These are phyloP conservation scores for Nakaseomyces nivariensis DNA, from an alignment of 1,139 yeast genomes.

Conservation along the genomic window DNA sequence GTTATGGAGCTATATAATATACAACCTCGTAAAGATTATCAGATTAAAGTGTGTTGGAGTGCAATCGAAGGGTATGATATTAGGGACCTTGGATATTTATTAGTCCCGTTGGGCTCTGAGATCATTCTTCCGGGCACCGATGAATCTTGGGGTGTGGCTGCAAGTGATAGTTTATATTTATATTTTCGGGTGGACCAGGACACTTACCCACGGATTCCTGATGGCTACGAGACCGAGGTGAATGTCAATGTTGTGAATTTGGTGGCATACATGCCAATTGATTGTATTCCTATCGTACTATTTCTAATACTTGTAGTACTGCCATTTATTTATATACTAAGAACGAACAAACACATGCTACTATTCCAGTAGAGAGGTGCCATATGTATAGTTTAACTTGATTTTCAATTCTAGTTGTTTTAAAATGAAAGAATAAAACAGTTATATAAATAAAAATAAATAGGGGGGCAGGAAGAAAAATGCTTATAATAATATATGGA, in stretches of 20 bases:
- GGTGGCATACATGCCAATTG: conserved; percentile 21
- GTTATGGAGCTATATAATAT: neutral
- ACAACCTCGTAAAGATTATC: conserved; percentile 5
- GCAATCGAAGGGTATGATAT: conserved; percentile 13
- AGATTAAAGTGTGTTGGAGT: conserved; percentile 15
- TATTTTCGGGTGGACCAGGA: neutral
- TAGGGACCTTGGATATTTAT: conserved; percentile 3
- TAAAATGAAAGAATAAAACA: too few species aligned
- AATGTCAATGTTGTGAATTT: conserved; percentile 16
- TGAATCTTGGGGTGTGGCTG: neutral
- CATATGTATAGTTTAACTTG: too few species aligned
- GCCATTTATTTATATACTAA: neutral
- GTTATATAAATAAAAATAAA: too few species aligned
- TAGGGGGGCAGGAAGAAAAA: too few species aligned
- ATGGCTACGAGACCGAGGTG: conserved; percentile 4
- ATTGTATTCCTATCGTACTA: conserved; percentile 10
- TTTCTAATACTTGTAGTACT: neutral
- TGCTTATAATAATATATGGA: too few species aligned
- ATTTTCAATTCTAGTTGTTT: too few species aligned
- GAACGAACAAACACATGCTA: neutral
- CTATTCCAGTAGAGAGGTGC: neutral
- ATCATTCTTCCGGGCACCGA: neutral
- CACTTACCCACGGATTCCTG: neutral
- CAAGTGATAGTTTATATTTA: neutral
- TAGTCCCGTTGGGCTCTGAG: conserved; percentile 4